Base-by-base conservation (phyloP, 495 filamentous ascomycete species). In the Aspergillus leporis region DNA sequence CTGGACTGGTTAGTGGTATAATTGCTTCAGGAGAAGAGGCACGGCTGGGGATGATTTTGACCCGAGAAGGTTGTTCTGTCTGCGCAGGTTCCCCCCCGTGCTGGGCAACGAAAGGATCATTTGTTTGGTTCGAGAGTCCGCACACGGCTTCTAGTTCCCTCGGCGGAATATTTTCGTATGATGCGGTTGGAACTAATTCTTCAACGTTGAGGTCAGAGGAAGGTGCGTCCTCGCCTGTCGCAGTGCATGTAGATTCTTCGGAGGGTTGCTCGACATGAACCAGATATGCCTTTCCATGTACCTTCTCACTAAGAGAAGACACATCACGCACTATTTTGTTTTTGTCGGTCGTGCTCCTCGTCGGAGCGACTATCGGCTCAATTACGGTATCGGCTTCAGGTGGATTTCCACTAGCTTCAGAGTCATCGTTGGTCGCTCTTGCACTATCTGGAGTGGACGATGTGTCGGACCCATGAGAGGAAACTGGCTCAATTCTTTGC, bases 231-330 rank as follows among this genome's bases (percentile, higher is more conserved):
- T 45, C 12, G 21, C 14, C 5, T 36, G 31, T 9, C 12, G 34
- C 16, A 25, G 18, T 23, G n/a, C 32, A 43, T 47, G 30, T 5
- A 38, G 57, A 53, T 19, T 54, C 41, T 21, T 48, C 34, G 41
- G 32, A 31, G 28, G 14, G 9, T 21, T 48, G 22, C 21, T 47
- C 19, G 43, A 8, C 43, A 47, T 47, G 43, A 7, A 22, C 43
- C 8, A n/a, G 43, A 7, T n/a, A 14, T 41, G 38, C 6, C 14
- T 47, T 22, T 22, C 43, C 19, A 47, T 47, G 4, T 10, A 5
- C 5, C 7, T 47, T 47, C 21, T 21, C 43, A n/a, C 19, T 23
- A 21, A 47, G 43, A 47, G 43, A n/a, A 1, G 43, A 23, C 19
- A 10, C 7, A 47, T 47, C 21, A 14, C 10, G 19, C 7, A 47